Percentiles rank a stretch among this genome's conserved stretches.
Evolutionary conservation across 345 rosid genomes (phyloP).

Genomic region (Carallia pectinifolia): DNA sequence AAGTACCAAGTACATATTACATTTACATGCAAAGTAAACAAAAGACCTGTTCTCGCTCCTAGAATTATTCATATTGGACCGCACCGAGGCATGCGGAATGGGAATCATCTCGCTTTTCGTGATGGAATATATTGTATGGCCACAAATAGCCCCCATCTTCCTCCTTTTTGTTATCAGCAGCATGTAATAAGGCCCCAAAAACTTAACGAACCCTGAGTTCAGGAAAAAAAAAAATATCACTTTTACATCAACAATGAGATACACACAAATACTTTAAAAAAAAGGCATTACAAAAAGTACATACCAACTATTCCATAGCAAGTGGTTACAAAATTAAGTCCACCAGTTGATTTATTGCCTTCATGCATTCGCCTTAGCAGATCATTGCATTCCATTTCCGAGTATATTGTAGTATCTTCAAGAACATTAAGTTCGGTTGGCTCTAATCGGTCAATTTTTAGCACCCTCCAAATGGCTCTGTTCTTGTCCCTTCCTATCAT

Average conservation of each 20-base stretch:
- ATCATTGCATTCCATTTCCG: conserved; percentile 67
- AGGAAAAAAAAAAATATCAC: conserved; percentile 10
- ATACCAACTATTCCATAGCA: conserved; percentile 91
- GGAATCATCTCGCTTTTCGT: conserved; percentile 68
- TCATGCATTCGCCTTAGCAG: conserved; percentile 66
- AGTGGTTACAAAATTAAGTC: conserved; percentile 72
- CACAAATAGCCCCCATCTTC: conserved; percentile 84
- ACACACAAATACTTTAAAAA: not conserved
- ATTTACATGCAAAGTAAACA: conserved; percentile 83
- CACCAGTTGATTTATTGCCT: conserved; percentile 81
- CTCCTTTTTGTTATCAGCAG: conserved; percentile 79
- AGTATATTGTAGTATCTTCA: conserved; percentile 61
- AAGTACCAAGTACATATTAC: conserved; percentile 62
- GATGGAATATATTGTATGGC: conserved; percentile 68
- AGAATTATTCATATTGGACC: conserved; percentile 77
- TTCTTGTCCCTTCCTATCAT: conserved; percentile 83
- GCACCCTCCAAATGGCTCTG: conserved; percentile 60
- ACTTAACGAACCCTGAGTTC: conserved; percentile 73
- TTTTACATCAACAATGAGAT: conserved; percentile 6
- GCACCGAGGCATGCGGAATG: conserved; percentile 66
- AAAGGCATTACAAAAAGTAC: conserved; percentile 14
- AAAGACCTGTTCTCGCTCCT: conserved; percentile 98
- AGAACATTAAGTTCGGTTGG: conserved; percentile 59
- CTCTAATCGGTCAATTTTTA: conserved; percentile 79
- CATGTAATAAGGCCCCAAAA: conserved; percentile 96